Evolutionary conservation across 768 basidiomycete species (phyloP).

Genomic region (Tylopilus subfusipes): DNA sequence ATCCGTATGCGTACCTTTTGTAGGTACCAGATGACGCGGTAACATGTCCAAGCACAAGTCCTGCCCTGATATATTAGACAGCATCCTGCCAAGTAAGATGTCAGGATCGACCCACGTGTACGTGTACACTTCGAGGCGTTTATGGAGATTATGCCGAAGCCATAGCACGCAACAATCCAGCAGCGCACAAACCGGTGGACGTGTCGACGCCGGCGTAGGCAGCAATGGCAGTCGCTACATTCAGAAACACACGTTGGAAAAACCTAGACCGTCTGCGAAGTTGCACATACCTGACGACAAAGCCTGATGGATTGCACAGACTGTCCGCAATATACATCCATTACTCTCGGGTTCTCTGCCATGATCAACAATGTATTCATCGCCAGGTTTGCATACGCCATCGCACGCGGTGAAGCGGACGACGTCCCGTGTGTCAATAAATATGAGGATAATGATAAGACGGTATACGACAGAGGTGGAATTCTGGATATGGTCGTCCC

Average conservation of each 20-base stretch:
- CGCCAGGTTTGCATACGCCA: constrained; percentile 58
- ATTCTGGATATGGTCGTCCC: constrained; percentile 18
- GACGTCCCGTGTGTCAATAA: constrained; percentile 66
- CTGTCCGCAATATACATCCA: constrained; percentile 45
- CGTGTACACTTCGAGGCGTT: constrained; percentile 51
- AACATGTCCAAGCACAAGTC: constrained; percentile 52
- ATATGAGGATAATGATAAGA: constrained; percentile 62
- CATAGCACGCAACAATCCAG: constrained; percentile 69
- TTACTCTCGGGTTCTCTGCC: constrained; percentile 46
- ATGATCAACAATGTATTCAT: constrained; percentile 51
- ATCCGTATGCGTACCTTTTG: constrained; percentile 51
- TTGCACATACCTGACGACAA: constrained; percentile 55
- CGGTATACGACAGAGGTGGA: constrained; percentile 42
- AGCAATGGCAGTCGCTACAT: constrained; percentile 51
- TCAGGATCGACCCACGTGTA: constrained; percentile 45
- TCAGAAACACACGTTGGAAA: neutral
- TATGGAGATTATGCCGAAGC: constrained; percentile 69
- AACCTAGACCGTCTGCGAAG: neutral
- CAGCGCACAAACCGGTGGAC: constrained; percentile 52
- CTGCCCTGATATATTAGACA: constrained; percentile 30
- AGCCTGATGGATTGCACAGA: constrained; percentile 43
- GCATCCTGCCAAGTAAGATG: neutral
- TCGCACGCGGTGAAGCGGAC: constrained; percentile 51
- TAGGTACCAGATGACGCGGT: constrained; percentile 56
- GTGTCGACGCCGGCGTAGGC: constrained; percentile 36